Evolutionary conservation across 1,284 basidiomycete genomes (phyloP), one percentile per base, ranked within the genome.

Genomic region (Fomitopsis betulina): DNA sequence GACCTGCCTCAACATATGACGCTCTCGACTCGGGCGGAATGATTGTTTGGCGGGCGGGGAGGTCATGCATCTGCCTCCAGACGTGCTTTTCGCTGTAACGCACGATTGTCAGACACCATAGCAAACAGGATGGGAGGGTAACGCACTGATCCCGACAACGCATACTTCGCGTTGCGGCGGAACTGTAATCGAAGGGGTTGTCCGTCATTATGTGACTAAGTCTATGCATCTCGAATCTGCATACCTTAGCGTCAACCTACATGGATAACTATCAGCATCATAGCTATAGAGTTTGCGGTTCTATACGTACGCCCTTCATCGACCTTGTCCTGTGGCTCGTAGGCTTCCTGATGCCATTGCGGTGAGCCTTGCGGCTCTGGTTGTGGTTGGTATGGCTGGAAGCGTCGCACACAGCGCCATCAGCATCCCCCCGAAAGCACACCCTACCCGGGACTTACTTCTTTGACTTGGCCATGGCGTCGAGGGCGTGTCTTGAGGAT

Each of bases 351-450:
- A 96, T 96, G 74, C 94, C 96, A 82, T 99, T 99, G 66, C 91
- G 87, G 85, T 99, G 96, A 70, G 96, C 94, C 85, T 94, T 95
- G 76, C 84, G 83, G 82, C 70, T 91, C 82, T 96, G 94, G 84
- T 96, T 96, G 85, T 96, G 94, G 78, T 91, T 92, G 71, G 88
- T 90, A 74, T 91, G 88, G 70, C 90, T 92, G 62, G 43, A 63
- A 37, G 49, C 9, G 55, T 3, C 23, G 40, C 32, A 58, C 40
- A 66, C 55, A 68, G 43, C 60, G 52, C 49, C 55, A 23, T 45
- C 54, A 55, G 47, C 8, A 42, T 51, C 32, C 50, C 45, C 15
- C 2, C 3, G 25, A 12, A 2, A 43, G 23, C 3, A 17, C 39
- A 10, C 12, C 27, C 35, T n/a, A 39, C 17, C 9, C 10, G 55